Conservation (phyloP, 2,329 filamentous ascomycete genomes). For the Colletotrichum horii region DNA sequence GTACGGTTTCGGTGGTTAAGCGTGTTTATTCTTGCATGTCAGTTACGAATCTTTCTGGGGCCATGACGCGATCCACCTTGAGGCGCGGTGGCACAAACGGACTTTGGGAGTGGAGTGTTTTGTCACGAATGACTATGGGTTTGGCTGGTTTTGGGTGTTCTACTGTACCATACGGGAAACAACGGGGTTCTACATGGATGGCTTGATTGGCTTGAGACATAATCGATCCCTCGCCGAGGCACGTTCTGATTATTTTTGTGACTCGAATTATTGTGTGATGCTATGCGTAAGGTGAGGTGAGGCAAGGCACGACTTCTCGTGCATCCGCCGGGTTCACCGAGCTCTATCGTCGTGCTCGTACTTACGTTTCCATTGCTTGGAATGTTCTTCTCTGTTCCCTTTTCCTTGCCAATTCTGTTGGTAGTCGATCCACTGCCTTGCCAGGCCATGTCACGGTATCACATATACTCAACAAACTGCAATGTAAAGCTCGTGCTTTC, state of each 20-base stretch:
- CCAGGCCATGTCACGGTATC: neutral
- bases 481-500: no score
- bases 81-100: conserved; percentile 13
- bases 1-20: conserved; percentile 89
- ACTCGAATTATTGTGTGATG: neutral
- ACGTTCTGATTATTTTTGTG: conserved; percentile 12
- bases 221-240: conserved; percentile 22
- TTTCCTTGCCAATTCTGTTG: neutral
- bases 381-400: neutral
- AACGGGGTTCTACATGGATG: conserved; percentile 37
- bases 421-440: neutral
- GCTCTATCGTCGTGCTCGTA: neutral
- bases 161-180: conserved; percentile 48
- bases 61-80: conserved; percentile 18
- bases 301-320: no score
- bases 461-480: no score
- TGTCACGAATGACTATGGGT: conserved; percentile 46
- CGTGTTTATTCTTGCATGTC: conserved; percentile 31
- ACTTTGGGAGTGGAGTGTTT: conserved; percentile 38
- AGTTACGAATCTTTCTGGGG: conserved; percentile 39
- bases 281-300: neutral
- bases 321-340: no score
- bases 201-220: conserved; percentile 21
- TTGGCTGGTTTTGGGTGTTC: conserved; percentile 48
- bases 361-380: neutral